Conservation (phyloP, 768 basidiomycete species). For the Lentinula guzmanii region DNA sequence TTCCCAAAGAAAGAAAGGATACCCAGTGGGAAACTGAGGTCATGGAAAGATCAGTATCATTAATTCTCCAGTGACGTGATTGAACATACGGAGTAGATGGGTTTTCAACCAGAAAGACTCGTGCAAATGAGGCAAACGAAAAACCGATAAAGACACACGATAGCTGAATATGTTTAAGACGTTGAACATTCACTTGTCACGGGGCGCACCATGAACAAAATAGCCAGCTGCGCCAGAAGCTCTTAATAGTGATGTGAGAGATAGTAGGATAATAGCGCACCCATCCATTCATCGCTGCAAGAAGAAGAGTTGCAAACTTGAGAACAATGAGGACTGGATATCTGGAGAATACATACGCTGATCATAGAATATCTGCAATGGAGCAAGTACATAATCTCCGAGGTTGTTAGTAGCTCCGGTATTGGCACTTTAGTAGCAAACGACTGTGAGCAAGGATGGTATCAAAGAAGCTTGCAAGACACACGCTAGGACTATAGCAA, state of each 20-base stretch:
- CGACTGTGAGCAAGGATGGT: background rate
- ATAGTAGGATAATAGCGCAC: background rate
- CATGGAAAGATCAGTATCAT: background rate
- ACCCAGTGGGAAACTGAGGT: background rate
- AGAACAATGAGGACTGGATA: background rate
- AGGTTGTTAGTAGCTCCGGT: slow-evolving; percentile 18
- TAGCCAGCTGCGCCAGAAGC: slow-evolving; percentile 8
- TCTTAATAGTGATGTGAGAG: background rate
- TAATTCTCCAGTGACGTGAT: background rate
- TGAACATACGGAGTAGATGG: slow-evolving; percentile 14
- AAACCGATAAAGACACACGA: slow-evolving; percentile 18
- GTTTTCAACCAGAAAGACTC: slow-evolving; percentile 16
- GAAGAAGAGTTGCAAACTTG: background rate
- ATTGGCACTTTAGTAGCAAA: slow-evolving; percentile 11
- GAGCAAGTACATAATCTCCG: slow-evolving; percentile 19
- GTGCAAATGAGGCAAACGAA: slow-evolving; percentile 16
- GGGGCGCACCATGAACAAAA: slow-evolving; percentile 17
- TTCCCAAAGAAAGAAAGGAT: background rate
- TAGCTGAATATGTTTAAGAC: background rate
- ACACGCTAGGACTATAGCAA: slow-evolving; percentile 19
- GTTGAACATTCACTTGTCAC: background rate
- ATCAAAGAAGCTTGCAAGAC: background rate
- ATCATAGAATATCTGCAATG: slow-evolving; percentile 17
- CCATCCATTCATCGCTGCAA: slow-evolving; percentile 19
- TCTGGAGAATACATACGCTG: background rate